Percentiles rank a stretch among this genome's conserved stretches.
Conservation (phyloP, 108 stramenopile species). For the Skeletonema costatum region DNA sequence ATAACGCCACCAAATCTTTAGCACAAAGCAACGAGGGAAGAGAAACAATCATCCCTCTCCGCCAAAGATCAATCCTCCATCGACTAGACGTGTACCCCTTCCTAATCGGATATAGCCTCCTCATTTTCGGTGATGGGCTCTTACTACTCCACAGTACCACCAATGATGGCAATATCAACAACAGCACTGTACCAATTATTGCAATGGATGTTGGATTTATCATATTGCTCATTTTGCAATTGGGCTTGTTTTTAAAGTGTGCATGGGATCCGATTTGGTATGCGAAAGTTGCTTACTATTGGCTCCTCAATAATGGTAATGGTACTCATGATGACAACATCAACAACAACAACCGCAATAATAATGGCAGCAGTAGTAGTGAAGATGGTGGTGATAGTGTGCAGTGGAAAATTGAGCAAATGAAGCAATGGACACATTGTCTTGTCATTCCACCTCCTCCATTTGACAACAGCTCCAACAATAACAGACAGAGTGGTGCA, state of each 20-base stretch:
- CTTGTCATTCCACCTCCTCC: slow-evolving; percentile 35
- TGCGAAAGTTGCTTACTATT: slow-evolving; percentile 30
- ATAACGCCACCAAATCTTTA: background rate
- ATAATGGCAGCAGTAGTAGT: background rate
- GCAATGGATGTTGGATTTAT: slow-evolving; percentile 26
- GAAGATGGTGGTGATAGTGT: background rate
- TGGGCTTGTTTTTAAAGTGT: slow-evolving; percentile 51
- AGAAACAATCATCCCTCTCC: slow-evolving; percentile 45
- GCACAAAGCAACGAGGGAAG: background rate
- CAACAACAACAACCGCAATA: background rate
- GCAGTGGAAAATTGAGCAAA: slow-evolving; percentile 5
- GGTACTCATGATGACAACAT: background rate
- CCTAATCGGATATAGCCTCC: slow-evolving; percentile 40
- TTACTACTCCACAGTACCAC: background rate
- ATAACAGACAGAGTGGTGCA: background rate
- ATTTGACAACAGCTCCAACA: slow-evolving; percentile 21
- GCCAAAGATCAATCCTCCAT: slow-evolving; percentile 33
- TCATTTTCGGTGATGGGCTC: slow-evolving; percentile 38
- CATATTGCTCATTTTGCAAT: slow-evolving; percentile 31
- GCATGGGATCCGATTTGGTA: slow-evolving; percentile 50
- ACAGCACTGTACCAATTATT: background rate
- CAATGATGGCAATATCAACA: background rate
- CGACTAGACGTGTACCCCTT: slow-evolving; percentile 69
- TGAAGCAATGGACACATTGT: slow-evolving; percentile 49
- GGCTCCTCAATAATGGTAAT: background rate